These are phyloP conservation scores for Schoenoplectus triqueter DNA, from an alignment of 202 grass and related monocot genomes.

Conservation along the genomic window DNA sequence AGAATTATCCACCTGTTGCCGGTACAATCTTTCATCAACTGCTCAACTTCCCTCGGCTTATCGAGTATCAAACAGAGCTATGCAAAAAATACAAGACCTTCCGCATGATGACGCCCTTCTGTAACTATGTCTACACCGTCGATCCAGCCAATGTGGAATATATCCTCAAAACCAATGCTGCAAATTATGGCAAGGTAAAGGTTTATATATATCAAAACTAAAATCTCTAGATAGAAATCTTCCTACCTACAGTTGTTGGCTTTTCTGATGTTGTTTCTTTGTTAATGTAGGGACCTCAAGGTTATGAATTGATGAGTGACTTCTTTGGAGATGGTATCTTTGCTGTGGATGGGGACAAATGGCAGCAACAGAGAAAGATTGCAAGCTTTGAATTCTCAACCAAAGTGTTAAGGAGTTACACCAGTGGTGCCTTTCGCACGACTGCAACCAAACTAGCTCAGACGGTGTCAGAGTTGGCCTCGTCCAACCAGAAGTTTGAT, in stretches of 20 bases:
- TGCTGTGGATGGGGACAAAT: conserved; percentile 64
- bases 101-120: conserved; percentile 46
- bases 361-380: conserved; percentile 76
- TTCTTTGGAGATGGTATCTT: conserved; percentile 83
- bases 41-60: conserved; percentile 49
- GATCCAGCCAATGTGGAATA: conserved; percentile 65
- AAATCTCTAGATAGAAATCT: neutral
- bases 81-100: conserved; percentile 49
- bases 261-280: neutral
- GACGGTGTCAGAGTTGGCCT: conserved; percentile 38
- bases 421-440: conserved; percentile 55
- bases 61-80: conserved; percentile 49
- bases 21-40: conserved; percentile 58
- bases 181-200: conserved; percentile 73
- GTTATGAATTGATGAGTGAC: conserved; percentile 53
- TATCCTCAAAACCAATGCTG: conserved; percentile 69
- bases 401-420: conserved; percentile 56
- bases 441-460: conserved; percentile 54
- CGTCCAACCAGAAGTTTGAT: conserved; percentile 42
- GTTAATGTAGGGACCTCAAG: conserved; percentile 54
- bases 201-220: neutral
- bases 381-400: conserved; percentile 76
- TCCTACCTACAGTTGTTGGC: neutral
- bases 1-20: conserved; percentile 43
- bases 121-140: conserved; percentile 52